Base-by-base conservation (phyloP, 352 stramenopile genomes). In the Phytopythium oedochilum region DNA sequence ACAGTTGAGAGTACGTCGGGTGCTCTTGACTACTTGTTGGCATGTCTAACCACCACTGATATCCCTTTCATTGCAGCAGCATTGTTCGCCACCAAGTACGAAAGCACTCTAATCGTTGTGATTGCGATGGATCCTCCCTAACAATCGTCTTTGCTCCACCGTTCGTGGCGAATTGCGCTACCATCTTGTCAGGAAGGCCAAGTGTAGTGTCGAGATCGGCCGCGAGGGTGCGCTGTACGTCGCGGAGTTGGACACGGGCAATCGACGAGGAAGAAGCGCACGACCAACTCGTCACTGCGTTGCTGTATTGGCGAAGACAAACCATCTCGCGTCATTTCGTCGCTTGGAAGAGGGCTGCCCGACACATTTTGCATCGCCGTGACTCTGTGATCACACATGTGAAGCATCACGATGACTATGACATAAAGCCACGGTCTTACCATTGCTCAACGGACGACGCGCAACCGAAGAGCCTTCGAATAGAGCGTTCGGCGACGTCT, bases 301-400 rank as follows among this genome's bases (percentile, higher is more conserved):
- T 83, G 31, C 71, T 74, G 52, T 78, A 67, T 50, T 83, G 72
- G 72, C 66, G 70, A 28, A 62, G 56, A 20, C 75, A 77, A 32
- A 57, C 71, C 32, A 53, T 78, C n/a, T 59, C 68, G 53, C 35
- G 55, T 17, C 56, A 83, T 28, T 83, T 83, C 34, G 62, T 48
- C 0, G 64, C 67, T 12, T 83, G 72, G 72, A 83, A 77, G 35
- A 65, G 60, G 47, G 55, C 73, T 2, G 35, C 53, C 2, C 46
- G 20, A n/a, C 46, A 11, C 1, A 4, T 25, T 10, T 23, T 12
- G 18, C 22, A 20, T n/a, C 46, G 31, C 10, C 46, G 15, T n/a
- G n/a, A n/a, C n/a, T n/a, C n/a, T n/a, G n/a, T n/a, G n/a, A n/a
- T n/a, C n/a, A n/a, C n/a, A n/a, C n/a, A n/a, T n/a, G n/a, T n/a